phyloP scores from a whole-genome alignment of 108 stramenopile species.

The Parmales sp. region DNA sequence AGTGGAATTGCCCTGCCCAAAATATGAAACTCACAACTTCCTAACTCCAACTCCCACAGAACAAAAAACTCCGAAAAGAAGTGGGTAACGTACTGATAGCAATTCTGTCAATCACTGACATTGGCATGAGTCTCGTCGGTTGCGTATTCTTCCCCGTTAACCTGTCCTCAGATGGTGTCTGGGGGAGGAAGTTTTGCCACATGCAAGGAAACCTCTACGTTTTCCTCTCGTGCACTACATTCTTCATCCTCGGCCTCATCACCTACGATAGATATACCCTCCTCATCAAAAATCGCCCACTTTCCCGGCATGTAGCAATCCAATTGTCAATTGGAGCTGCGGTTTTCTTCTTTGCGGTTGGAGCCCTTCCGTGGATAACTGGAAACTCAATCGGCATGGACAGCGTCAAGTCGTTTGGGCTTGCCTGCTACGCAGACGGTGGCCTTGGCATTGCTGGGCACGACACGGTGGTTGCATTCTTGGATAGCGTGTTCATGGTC shows the following conservation, averaged over 20 bases:
- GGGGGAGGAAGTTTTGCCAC: not conserved
- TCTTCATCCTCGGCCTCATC: not conserved
- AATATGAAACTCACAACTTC: too few relatives aligned
- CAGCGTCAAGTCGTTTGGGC: not conserved
- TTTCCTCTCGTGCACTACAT: not conserved
- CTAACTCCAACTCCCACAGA: too few relatives aligned
- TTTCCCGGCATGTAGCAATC: too few relatives aligned
- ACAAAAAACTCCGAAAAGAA: too few relatives aligned
- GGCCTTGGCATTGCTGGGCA: not conserved
- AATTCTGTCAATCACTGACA: not conserved
- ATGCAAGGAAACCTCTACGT: not conserved
- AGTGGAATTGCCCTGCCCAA: too few relatives aligned
- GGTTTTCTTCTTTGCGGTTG: not conserved
- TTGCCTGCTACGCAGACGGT: not conserved
- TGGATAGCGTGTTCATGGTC: not conserved
- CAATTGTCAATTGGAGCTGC: not conserved
- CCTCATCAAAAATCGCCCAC: not conserved
- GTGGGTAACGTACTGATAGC: too few relatives aligned
- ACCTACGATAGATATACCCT: not conserved
- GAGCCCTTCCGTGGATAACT: not conserved
- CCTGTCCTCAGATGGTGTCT: too few relatives aligned
- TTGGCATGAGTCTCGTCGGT: not conserved
- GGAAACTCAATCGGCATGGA: not conserved
- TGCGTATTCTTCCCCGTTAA: not conserved
- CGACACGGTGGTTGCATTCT: not conserved